These are phyloP conservation scores for Paradendryphiella salina DNA, from an alignment of 2,329 filamentous ascomycete genomes.

Conservation along the genomic window DNA sequence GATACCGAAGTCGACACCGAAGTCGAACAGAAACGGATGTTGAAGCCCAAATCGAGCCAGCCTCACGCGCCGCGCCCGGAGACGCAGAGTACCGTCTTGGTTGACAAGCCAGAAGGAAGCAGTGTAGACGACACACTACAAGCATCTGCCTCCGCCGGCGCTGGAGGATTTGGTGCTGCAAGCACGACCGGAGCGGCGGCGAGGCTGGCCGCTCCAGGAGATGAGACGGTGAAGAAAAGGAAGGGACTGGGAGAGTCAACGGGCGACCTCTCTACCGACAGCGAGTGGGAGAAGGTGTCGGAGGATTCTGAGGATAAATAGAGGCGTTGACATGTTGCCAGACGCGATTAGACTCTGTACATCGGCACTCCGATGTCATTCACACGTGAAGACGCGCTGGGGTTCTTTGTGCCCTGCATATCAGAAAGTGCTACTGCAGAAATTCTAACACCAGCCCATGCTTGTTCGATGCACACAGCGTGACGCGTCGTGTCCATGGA, in stretches of 20 bases:
- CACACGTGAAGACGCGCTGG: conserved; percentile 34
- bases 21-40: conserved; percentile 36
- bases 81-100: conserved; percentile 43
- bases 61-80: conserved; percentile 26
- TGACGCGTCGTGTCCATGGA: background rate
- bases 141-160: conserved; percentile 9
- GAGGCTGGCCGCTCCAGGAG: conserved; percentile 34
- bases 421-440: background rate
- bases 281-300: conserved; percentile 96
- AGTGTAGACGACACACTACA: conserved; percentile 26
- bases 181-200: conserved; percentile 39
- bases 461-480: background rate
- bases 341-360: conserved; percentile 11
- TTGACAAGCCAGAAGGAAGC: conserved; percentile 30
- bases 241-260: conserved; percentile 53
- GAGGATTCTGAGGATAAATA: conserved; percentile 47
- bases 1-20: conserved; percentile 52
- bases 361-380: conserved; percentile 11
- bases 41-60: conserved; percentile 20
- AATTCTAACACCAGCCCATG: background rate
- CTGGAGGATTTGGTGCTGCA: conserved; percentile 20
- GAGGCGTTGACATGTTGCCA: conserved; percentile 12
- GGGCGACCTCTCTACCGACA: conserved; percentile 76
- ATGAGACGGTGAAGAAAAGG: conserved; percentile 52
- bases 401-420: conserved; percentile 11